phyloP scores from a whole-genome alignment of 305 asterid species.

The Rubia tinctorum region DNA sequence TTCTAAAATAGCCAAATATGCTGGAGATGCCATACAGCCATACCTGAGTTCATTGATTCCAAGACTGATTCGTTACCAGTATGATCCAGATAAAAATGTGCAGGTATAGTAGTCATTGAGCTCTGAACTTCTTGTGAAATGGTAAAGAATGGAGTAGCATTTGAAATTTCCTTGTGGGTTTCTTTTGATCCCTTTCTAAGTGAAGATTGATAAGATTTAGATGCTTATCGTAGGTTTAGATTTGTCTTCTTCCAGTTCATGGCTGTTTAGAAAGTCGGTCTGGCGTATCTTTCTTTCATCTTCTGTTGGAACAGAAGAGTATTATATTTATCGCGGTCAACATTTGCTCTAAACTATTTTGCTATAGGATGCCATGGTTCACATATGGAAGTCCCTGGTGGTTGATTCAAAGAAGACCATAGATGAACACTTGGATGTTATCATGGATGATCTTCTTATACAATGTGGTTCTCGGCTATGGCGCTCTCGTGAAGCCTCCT shows the following conservation, averaged over 20 bases:
- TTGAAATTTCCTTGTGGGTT: background rate
- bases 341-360: conserved; percentile 29
- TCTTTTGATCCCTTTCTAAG: background rate
- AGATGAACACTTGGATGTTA: conserved; percentile 81
- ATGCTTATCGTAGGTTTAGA: background rate
- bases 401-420: conserved; percentile 85
- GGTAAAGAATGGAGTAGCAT: background rate
- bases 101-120: conserved; percentile 50
- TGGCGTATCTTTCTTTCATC: conserved; percentile 7
- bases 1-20: conserved; percentile 97
- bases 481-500: conserved; percentile 99
- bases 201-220: background rate
- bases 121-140: background rate
- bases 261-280: background rate
- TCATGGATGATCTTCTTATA: conserved; percentile 81
- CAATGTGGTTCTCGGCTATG: conserved; percentile 99
- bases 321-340: background rate
- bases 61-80: conserved; percentile 93
- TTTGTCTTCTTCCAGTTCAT: background rate
- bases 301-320: background rate
- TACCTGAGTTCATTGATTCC: conserved; percentile 81
- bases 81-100: conserved; percentile 99
- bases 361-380: conserved; percentile 95
- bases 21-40: conserved; percentile 97
- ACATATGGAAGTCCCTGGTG: conserved; percentile 92